Base-by-base conservation (phyloP, 1,284 basidiomycete genomes). In the Malassezia sympodialis region DNA sequence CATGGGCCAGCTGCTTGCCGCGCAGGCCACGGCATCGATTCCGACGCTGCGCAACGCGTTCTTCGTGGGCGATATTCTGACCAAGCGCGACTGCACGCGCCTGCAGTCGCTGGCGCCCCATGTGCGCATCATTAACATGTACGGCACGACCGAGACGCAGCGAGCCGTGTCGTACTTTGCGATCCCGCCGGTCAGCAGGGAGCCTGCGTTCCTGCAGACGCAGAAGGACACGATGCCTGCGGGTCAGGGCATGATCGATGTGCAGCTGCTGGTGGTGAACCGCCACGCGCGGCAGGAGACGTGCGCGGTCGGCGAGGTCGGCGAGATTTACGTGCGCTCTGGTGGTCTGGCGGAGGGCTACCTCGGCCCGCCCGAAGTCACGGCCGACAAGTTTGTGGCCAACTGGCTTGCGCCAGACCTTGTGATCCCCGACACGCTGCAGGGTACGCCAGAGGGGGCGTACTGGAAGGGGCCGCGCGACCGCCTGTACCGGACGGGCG, bases 141-240 rank as follows among this genome's bases (percentile, higher is more conserved):
- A 96, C 76, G 94, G 94, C 23, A 98, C 94, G 8, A 99, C 94
- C 23, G 94, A 99, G 77, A 98, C 94, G 4, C 94, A 99, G 76
- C 86, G 94, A 47, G 94, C 94, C 0, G 94, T 99, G 11, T 96
- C 90, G 34, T 98, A 98, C 78, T 96, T 94, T 76, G 82, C 85
- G 32, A 90, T 98, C 63, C 91, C 93, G 2, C 82, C 86, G 47
- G 82, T 96, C 21, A 82, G 84, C 32, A 80, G 82, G 55, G 89
- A 96, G 69, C 80, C 84, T 4, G 90, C 89, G 3, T 98, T 96
- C 81, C 81, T 98, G 40, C 83, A 85, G 30, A 90, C 84, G 1
- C 88, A 94, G 76, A 99, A 99, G 78, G 94, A 98, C 70, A 87
- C 96, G 75, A 96, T 99, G 82, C 93, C 93, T 8, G 93, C 94